A percentile compares a stretch with the other conserved stretches of the same genome.
These are phyloP conservation scores for Ganoderma lucidum DNA, from an alignment of 1,284 basidiomycete species.

Conservation along the genomic window DNA sequence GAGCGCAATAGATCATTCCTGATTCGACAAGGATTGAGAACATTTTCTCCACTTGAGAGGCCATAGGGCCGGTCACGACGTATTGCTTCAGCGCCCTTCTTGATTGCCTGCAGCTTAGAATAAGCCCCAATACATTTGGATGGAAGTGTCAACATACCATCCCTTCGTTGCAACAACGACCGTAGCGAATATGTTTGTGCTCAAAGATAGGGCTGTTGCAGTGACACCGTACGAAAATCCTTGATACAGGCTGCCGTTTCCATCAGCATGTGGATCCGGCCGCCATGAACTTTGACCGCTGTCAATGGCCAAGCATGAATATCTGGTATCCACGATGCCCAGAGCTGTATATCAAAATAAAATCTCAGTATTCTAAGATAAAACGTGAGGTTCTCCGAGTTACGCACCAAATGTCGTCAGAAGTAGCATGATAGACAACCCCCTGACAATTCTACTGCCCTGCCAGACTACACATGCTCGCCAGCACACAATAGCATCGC, in stretches of 20 bases:
- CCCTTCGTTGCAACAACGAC: not conserved
- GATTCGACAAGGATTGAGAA: conserved; percentile 6
- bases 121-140: too few species aligned
- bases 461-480: conserved; percentile 5
- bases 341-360: not conserved
- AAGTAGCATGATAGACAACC: not conserved
- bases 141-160: not conserved
- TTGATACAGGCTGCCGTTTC: not conserved
- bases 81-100: not conserved
- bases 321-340: too few species aligned
- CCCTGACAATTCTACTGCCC: not conserved
- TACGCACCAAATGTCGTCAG: conserved; percentile 1
- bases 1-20: not conserved
- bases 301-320: not conserved
- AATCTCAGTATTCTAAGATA: not conserved
- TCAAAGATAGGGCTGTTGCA: not conserved
- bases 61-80: not conserved
- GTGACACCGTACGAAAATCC: not conserved
- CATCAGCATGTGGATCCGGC: not conserved
- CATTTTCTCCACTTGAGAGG: not conserved
- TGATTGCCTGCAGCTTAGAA: not conserved
- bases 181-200: not conserved
- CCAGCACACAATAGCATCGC: conserved; percentile 11
- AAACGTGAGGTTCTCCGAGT: not conserved
- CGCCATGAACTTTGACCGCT: not conserved